These are phyloP conservation scores for Leccinum huronense DNA, from an alignment of 1,284 basidiomycete genomes.

Conservation along the genomic window DNA sequence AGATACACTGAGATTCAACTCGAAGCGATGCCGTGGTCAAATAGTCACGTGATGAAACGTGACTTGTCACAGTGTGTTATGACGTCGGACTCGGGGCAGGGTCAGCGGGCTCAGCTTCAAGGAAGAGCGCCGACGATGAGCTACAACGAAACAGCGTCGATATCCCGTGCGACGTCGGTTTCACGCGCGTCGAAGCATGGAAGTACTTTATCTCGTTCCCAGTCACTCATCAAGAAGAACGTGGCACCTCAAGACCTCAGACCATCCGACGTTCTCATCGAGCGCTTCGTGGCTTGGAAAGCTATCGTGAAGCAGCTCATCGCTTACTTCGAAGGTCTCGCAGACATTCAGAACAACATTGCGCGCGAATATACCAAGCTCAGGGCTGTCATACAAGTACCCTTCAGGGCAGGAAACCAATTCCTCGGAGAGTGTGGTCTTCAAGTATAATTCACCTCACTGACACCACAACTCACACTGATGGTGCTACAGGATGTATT, in stretches of 20 bases:
- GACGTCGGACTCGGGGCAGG: slow-evolving; percentile 23
- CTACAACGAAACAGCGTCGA: slow-evolving; percentile 48
- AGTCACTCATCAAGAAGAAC: slow-evolving; percentile 89
- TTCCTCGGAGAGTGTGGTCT: slow-evolving; percentile 92
- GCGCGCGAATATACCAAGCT: slow-evolving; percentile 94
- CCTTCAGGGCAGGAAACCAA: slow-evolving; percentile 93
- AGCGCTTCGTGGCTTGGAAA: slow-evolving; percentile 93
- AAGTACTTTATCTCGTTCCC: slow-evolving; percentile 71
- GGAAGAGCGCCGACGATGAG: slow-evolving; percentile 22
- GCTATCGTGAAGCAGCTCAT: slow-evolving; percentile 95
- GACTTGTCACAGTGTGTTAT: slow-evolving; percentile 28
- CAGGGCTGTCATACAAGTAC: slow-evolving; percentile 97
- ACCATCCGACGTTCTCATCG: slow-evolving; percentile 96
- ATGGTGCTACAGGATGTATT: slow-evolving; percentile 74
- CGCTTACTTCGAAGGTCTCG: slow-evolving; percentile 86
- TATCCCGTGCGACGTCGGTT: slow-evolving; percentile 69
- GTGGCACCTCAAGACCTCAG: slow-evolving; percentile 86
- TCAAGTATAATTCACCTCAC: slow-evolving; percentile 46
- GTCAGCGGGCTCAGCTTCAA: slow-evolving; percentile 5
- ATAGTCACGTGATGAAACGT: slow-evolving; percentile 22
- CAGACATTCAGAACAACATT: slow-evolving; percentile 94
- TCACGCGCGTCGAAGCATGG: slow-evolving; percentile 62
- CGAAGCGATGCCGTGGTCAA: slow-evolving; percentile 9
- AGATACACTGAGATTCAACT: slow-evolving; percentile 4
- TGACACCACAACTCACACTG: not conserved